These are phyloP conservation scores for Lactarius sanguifluus DNA, from an alignment of 768 basidiomycete species.

Conservation along the genomic window DNA sequence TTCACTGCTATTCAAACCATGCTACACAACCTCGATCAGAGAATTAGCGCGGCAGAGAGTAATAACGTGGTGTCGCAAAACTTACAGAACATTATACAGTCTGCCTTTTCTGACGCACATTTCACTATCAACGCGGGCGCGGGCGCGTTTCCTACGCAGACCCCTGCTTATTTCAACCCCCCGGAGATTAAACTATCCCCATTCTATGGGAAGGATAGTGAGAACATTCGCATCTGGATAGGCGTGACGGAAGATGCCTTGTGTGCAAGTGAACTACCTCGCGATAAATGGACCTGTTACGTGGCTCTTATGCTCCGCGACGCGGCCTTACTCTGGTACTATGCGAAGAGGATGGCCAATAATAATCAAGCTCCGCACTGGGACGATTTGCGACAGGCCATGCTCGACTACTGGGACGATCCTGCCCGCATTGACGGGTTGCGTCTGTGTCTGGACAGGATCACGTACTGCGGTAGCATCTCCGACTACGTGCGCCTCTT, in stretches of 20 bases:
- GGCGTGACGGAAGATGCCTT: not conserved
- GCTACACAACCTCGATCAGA: not conserved
- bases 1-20: not conserved
- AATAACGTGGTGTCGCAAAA: not conserved
- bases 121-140: not conserved
- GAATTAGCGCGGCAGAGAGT: not conserved
- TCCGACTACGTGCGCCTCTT: not conserved
- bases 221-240: not conserved
- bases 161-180: not conserved
- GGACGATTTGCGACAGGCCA: not conserved
- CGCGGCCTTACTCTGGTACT: not conserved
- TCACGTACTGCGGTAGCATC: not conserved
- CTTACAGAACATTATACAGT: not conserved
- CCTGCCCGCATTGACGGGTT: not conserved
- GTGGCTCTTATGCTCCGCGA: not conserved
- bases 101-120: not conserved
- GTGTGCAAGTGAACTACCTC: not conserved
- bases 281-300: not conserved
- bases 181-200: not conserved
- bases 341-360: not conserved
- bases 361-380: not conserved
- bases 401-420: not conserved
- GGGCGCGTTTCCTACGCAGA: not conserved
- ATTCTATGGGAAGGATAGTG: not conserved
- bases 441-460: not conserved